Conservation (phyloP, 441 rosid genomes). For the Populus hybrid region DNA sequence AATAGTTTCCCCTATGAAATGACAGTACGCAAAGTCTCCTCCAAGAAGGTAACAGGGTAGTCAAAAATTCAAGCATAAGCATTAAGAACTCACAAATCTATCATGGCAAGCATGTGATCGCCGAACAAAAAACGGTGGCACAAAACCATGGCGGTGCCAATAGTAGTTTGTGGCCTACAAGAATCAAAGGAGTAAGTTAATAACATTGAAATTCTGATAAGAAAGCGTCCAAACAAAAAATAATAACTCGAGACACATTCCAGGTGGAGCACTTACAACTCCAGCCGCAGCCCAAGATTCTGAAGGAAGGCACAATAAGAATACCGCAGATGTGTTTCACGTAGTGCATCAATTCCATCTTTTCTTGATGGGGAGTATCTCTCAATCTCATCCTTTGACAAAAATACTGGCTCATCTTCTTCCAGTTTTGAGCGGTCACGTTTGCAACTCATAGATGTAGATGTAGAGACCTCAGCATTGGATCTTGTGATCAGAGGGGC, state of each 20-base stretch:
- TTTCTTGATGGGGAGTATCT: constrained; percentile 72
- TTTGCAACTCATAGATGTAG: constrained; percentile 35
- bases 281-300: constrained; percentile 65
- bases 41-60: constrained; percentile 6
- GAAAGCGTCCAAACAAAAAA: background rate
- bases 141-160: constrained; percentile 77
- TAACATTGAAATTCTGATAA: background rate
- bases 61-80: constrained; percentile 3
- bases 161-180: constrained; percentile 74
- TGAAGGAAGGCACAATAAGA: constrained; percentile 71
- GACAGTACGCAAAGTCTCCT: background rate
- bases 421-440: constrained; percentile 58
- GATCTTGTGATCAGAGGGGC: constrained; percentile 35
- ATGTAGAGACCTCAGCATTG: constrained; percentile 41
- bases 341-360: constrained; percentile 71
- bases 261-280: constrained; percentile 48
- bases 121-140: constrained; percentile 81
- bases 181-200: constrained; percentile 3
- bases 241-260: background rate
- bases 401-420: constrained; percentile 57
- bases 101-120: constrained; percentile 82
- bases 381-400: constrained; percentile 78
- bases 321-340: constrained; percentile 73
- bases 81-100: constrained; percentile 63
- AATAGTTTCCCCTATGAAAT: background rate